phyloP scores from a whole-genome alignment of 441 rosid genomes.

The Erodium trifolium region DNA sequence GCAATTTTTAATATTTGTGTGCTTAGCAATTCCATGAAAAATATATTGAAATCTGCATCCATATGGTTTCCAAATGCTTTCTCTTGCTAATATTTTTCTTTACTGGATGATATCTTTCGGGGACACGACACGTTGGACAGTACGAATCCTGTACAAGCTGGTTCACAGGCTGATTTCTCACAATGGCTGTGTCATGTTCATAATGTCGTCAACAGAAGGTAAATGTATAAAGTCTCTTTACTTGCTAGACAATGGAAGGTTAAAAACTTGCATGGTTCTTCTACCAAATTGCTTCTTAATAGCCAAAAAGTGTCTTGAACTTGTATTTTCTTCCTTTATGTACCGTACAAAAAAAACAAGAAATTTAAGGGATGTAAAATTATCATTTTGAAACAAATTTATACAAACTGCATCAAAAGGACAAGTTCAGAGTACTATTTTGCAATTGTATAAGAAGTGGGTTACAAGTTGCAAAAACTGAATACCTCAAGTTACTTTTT shows the following conservation, averaged over 20 bases:
- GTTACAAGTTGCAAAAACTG: too few relatives aligned
- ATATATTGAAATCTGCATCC: not conserved
- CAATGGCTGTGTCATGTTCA: constrained; percentile 86
- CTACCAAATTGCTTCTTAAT: not conserved
- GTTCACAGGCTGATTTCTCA: constrained; percentile 81
- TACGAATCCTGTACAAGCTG: constrained; percentile 66
- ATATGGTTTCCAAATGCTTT: not conserved
- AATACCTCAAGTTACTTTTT: too few relatives aligned
- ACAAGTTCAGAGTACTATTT: too few relatives aligned
- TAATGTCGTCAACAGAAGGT: constrained; percentile 92
- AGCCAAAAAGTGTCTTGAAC: too few relatives aligned
- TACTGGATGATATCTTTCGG: constrained; percentile 1
- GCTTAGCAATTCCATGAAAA: not conserved
- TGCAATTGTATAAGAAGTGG: too few relatives aligned
- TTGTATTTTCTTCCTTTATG: too few relatives aligned
- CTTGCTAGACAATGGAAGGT: not conserved
- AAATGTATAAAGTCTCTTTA: constrained; percentile 4
- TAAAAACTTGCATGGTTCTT: not conserved
- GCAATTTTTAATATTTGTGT: not conserved
- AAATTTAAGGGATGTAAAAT: too few relatives aligned
- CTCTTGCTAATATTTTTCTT: not conserved
- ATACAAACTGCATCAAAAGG: too few relatives aligned
- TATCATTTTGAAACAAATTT: too few relatives aligned
- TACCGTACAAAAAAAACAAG: too few relatives aligned
- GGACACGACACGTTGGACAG: constrained; percentile 35